Conservation (phyloP, 768 basidiomycete species). For the Trametes cingulata region DNA sequence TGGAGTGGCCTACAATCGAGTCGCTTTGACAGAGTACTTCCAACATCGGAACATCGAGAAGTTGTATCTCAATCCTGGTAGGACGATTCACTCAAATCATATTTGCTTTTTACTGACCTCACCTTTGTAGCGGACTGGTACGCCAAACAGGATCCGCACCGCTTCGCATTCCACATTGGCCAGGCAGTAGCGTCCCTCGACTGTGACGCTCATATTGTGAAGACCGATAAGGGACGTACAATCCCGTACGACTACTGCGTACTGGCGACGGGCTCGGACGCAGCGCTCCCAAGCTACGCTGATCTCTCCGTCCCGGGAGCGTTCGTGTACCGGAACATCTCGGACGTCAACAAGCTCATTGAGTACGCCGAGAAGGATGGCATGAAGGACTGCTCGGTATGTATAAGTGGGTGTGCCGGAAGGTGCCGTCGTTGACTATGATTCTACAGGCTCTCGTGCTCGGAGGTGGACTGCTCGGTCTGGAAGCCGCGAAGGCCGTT, state of each 20-base stretch:
- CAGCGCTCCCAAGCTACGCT: constrained; percentile 60
- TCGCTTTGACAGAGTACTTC: constrained; percentile 61
- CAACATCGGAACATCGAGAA: constrained; percentile 59
- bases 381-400: constrained; percentile 35
- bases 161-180: constrained; percentile 53
- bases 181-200: constrained; percentile 47
- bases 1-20: constrained; percentile 57
- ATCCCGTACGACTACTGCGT: constrained; percentile 63
- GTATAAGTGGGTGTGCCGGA: not conserved
- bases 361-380: constrained; percentile 50
- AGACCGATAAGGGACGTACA: constrained; percentile 45
- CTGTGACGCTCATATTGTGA: constrained; percentile 42
- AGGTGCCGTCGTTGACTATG: not conserved
- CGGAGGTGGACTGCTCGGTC: constrained; percentile 70
- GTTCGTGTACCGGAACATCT: constrained; percentile 72
- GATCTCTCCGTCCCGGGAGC: constrained; percentile 51
- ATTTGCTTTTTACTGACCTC: not conserved
- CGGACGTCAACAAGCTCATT: constrained; percentile 66
- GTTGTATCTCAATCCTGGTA: constrained; percentile 57
- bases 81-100: not conserved
- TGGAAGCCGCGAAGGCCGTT: constrained; percentile 75
- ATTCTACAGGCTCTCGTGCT: constrained; percentile 48
- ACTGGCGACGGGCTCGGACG: constrained; percentile 69
- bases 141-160: constrained; percentile 52
- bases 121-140: constrained; percentile 54